Evolutionary conservation across 805 yeast species (phyloP), one percentile per base, ranked within the genome.

Genomic region (Metschnikowia borealis): DNA sequence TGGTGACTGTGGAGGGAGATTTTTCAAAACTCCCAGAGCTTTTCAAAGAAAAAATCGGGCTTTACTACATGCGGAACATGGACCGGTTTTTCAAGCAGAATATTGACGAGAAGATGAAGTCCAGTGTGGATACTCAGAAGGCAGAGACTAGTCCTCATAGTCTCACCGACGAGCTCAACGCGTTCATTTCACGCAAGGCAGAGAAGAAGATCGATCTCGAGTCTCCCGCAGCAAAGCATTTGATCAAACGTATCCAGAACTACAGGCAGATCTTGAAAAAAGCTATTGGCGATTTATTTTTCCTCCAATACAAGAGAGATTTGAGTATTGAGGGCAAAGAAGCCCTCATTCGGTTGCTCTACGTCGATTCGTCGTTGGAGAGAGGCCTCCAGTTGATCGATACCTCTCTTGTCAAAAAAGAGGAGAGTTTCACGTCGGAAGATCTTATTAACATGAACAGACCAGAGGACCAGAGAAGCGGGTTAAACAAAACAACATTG

Each of bases 11-110:
- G 37, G 94, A 86, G 56, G 73, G 87, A 46, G 91, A 87, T 58
- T 76, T 76, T 50, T 83, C 76, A 18, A 67, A 74, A 18, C 75
- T 87, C 56, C 84, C 91, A 11, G 80, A 78, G 47, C 72, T 77
- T 45, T 76, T 85, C 55, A 82, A 80, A 59, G 87, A 89, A 38
- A 79, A 83, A 59, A 79, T 90, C 51, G 94, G 95, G 1, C 75
- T 87, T 40, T 83, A 86, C 58, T 80, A 94, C 44, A 84, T 91
- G 84, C 79, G 85, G 59, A 91, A 91, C 65, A 84, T 90, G 85
- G 89, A 85, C 64, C 58, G 69, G 20, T 73, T 77, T 47, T 67
- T 84, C 48, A 43, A 48, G 5, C 44, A 39, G 23, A 44, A 32
- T n/a, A 36, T 32, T 18, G 31, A 53, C 62, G 68, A 41, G 71